Evolutionary conservation across 176 grass and related monocot genomes (phyloP).

Genomic region (Cymbopogon citratus): DNA sequence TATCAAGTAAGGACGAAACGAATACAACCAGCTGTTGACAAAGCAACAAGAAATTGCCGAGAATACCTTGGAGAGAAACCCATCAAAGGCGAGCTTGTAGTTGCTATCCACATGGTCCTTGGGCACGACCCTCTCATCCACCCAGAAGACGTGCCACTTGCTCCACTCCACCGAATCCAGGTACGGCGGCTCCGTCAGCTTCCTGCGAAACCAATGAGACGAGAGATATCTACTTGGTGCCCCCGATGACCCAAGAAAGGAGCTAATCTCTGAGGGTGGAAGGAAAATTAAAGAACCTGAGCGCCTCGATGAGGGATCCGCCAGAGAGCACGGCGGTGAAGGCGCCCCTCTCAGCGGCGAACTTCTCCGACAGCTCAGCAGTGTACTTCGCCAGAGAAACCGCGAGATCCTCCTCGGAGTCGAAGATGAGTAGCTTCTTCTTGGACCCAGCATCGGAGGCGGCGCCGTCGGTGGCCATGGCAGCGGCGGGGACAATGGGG

Average conservation of each 20-base stretch:
- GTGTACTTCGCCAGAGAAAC: conserved; percentile 79
- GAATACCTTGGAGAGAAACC: conserved; percentile 85
- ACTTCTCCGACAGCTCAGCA: conserved; percentile 65
- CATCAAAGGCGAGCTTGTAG: conserved; percentile 90
- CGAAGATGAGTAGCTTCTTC: conserved; percentile 46
- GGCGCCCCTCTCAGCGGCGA: conserved; percentile 62
- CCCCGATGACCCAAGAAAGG: background rate
- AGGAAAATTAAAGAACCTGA: conserved; percentile 8
- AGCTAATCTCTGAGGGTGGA: background rate
- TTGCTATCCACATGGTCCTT: conserved; percentile 91
- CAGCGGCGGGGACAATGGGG: background rate
- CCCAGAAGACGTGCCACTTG: conserved; percentile 97
- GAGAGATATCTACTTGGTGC: conserved; percentile 20
- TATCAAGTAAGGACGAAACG: background rate
- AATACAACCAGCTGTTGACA: background rate
- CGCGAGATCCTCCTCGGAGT: conserved; percentile 57
- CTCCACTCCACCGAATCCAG: conserved; percentile 70
- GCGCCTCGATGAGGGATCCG: conserved; percentile 64
- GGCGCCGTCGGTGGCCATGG: conserved; percentile 45
- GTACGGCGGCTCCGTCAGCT: conserved; percentile 78
- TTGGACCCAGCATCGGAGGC: conserved; percentile 24
- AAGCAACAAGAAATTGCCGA: background rate
- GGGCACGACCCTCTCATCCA: conserved; percentile 88
- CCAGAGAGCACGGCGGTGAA: conserved; percentile 87
- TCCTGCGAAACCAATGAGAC: conserved; percentile 39